Conservation (phyloP, 768 basidiomycete genomes). For the Amanita polypyramis region DNA sequence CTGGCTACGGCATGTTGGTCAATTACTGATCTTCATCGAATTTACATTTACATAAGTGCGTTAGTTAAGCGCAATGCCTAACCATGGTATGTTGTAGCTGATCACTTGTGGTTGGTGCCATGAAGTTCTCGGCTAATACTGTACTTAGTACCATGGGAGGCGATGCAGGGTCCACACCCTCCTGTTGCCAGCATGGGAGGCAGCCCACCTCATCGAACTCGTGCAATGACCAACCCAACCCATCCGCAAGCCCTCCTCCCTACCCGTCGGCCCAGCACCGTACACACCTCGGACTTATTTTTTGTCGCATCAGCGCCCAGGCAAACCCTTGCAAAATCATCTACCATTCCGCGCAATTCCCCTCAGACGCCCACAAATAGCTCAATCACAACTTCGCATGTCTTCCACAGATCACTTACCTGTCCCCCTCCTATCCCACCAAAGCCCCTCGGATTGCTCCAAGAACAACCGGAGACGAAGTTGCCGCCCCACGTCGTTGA, state of each 20-base stretch:
- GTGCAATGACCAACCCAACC: conserved; percentile 1
- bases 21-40: background rate
- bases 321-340: background rate
- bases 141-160: conserved; percentile 10
- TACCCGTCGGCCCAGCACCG: conserved; percentile 20
- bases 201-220: background rate
- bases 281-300: conserved; percentile 22
- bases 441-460: conserved; percentile 19
- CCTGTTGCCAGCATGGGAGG: background rate
- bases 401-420: conserved; percentile 12
- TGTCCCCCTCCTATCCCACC: conserved; percentile 29
- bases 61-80: background rate
- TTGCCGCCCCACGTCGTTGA: background rate
- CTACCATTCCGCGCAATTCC: background rate
- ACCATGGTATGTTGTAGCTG: background rate
- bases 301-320: conserved; percentile 13
- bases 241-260: conserved; percentile 19
- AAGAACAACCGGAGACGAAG: background rate
- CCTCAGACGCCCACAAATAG: background rate
- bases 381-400: background rate
- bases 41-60: too few relatives aligned
- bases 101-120: background rate
- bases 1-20: background rate
- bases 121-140: background rate
- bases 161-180: background rate